Evolutionary conservation across 495 filamentous ascomycete species (phyloP).

Genomic region (Penicillium arizonense): DNA sequence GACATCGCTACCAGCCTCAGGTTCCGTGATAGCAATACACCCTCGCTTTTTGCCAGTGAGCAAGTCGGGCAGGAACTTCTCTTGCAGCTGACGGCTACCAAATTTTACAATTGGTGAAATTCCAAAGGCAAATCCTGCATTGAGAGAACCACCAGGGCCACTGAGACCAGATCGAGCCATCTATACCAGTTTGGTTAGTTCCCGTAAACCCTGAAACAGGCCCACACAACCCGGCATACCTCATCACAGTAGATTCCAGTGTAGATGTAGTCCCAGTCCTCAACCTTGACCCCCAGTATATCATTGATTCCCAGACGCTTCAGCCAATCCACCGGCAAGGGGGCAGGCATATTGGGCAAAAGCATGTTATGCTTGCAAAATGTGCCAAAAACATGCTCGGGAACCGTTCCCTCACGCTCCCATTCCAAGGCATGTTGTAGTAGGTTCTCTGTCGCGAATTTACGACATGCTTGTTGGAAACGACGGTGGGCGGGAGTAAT

Average conservation of each 20-base stretch:
- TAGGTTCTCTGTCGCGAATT: conserved; percentile 60
- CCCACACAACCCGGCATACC: conserved; percentile 17
- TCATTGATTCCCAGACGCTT: conserved; percentile 62
- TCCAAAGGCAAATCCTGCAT: conserved; percentile 68
- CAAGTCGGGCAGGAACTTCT: conserved; percentile 62
- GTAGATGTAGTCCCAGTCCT: conserved; percentile 74
- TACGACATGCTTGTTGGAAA: conserved; percentile 68
- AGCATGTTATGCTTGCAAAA: conserved; percentile 65
- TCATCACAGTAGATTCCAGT: conserved; percentile 68
- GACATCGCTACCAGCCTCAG: conserved; percentile 69
- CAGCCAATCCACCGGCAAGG: conserved; percentile 65
- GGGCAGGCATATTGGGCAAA: conserved; percentile 61
- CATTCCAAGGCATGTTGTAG: conserved; percentile 61
- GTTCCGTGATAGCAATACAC: conserved; percentile 80
- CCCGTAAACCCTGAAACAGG: too few species aligned
- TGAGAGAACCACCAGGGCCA: conserved; percentile 60
- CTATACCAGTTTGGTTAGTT: conserved; percentile 18
- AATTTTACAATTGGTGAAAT: conserved; percentile 70
- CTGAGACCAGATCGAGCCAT: conserved; percentile 62
- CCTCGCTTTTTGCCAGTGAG: conserved; percentile 62
- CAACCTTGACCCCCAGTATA: conserved; percentile 67
- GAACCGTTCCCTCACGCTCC: conserved; percentile 61
- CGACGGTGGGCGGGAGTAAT: conserved; percentile 57
- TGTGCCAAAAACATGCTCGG: conserved; percentile 56
- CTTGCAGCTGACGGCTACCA: conserved; percentile 57